These are phyloP conservation scores for Vitis vinifera DNA, from an alignment of 164 flowering plant genomes.

Conservation along the genomic window ASM3070453v1 NC_081810.1:8698001-8698500, in stretches of 20 bases:
- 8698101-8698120: slow-evolving; percentile 83
- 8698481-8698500: slow-evolving; percentile 72
- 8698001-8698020: too few species aligned
- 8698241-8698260: slow-evolving; percentile 84
- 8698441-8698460: slow-evolving; percentile 60
- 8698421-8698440: slow-evolving; percentile 87
- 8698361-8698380: too few species aligned
- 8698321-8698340: neutral
- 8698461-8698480: slow-evolving; percentile 86
- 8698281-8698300: slow-evolving; percentile 81
- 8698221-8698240: slow-evolving; percentile 55
- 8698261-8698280: slow-evolving; percentile 82
- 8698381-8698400: slow-evolving; percentile 69
- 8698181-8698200: neutral
- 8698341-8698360: too few species aligned
- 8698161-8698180: neutral
- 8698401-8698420: slow-evolving; percentile 98
- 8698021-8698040: neutral
- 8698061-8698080: slow-evolving; percentile 85
- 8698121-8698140: slow-evolving; percentile 73
- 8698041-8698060: neutral
- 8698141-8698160: slow-evolving; percentile 61
- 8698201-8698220: neutral
- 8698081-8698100: slow-evolving; percentile 99
- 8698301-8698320: neutral